Base-by-base conservation (phyloP, 1,284 basidiomycete species). In the Boletellus deceptivus region DNA sequence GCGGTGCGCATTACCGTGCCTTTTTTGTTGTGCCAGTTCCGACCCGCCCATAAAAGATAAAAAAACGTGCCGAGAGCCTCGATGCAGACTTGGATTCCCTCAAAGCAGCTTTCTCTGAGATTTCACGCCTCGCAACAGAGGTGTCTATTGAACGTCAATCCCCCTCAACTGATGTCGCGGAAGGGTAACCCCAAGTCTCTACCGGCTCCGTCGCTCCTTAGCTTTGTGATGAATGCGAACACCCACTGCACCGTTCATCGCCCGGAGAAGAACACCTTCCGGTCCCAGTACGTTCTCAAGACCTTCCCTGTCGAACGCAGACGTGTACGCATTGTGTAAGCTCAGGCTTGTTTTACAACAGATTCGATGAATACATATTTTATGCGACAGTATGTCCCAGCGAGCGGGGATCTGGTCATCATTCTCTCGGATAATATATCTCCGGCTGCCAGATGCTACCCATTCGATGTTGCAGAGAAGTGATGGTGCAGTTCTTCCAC, bases 51-150 rank as follows among this genome's bases (percentile, higher is more conserved):
- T 38, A 29, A 24, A 57, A 93, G 89, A 91, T 93, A 85, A 93
- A 91, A 68, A 79, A 79, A 3, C 80, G 89, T 9, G 89, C 91
- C 1, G 91, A 93, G 66, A 83, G 82, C 46, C 77, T 93, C 9
- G 91, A 93, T 62, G 75, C 77, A 3, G 88, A 92, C 61, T 76
- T 93, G n/a, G 91, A 93, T 60, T 75, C 85, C 20, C 77, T 93
- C 42, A 80, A 83, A 63, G 79, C 76, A 18, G 89, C 90, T 0
- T 92, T 93, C 64, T 89, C 87, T 14, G 87, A 91, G 59, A 93
- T 93, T 42, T 91, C 91, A 8, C 76, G 91, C 37, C 74, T 93
- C 13, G 80, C 82, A 6, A 76, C 84, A 0, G 84, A 91, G 56
- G 79, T 90, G 14, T 75, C 84, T 2, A 67, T 76, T 16, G 82